phyloP scores from a whole-genome alignment of 345 rosid species.

The Syzygium grande region DNA sequence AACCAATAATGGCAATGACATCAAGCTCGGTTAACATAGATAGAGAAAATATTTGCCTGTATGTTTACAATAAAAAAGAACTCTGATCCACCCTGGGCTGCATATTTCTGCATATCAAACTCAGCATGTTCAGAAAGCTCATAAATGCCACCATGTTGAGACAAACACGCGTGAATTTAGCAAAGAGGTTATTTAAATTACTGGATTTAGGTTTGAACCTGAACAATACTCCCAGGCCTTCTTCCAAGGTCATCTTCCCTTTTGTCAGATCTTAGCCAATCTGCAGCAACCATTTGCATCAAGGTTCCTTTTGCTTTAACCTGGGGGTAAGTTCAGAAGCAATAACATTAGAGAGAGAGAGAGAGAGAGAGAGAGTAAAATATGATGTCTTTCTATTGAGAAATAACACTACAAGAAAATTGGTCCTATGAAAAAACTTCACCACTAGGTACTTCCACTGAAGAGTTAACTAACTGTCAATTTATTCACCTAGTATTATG shows the following conservation, averaged over 20 bases:
- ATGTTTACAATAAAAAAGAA: constrained; percentile 86
- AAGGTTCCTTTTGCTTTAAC: constrained; percentile 74
- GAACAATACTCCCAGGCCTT: constrained; percentile 89
- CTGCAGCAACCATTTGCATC: constrained; percentile 97
- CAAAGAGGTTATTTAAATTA: neutral
- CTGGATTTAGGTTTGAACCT: constrained; percentile 32
- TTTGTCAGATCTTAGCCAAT: constrained; percentile 88
- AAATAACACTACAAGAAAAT: neutral
- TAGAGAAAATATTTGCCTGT: constrained; percentile 40
- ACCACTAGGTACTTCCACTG: neutral
- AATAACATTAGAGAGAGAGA: neutral
- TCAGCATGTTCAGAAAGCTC: neutral
- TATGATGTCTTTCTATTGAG: neutral
- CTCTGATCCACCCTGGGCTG: constrained; percentile 80
- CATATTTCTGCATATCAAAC: constrained; percentile 62
- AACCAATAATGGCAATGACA: neutral
- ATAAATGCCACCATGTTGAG: neutral
- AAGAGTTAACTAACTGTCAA: neutral
- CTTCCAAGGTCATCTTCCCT: constrained; percentile 88
- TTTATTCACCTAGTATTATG: neutral
- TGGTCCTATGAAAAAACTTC: neutral
- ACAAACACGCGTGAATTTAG: neutral
- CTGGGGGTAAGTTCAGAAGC: constrained; percentile 23
- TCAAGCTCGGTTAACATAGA: neutral
- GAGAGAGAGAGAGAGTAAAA: neutral